Evolutionary conservation across 257 asterid species (phyloP).

Genomic region (Solanum ossicruentum): DNA sequence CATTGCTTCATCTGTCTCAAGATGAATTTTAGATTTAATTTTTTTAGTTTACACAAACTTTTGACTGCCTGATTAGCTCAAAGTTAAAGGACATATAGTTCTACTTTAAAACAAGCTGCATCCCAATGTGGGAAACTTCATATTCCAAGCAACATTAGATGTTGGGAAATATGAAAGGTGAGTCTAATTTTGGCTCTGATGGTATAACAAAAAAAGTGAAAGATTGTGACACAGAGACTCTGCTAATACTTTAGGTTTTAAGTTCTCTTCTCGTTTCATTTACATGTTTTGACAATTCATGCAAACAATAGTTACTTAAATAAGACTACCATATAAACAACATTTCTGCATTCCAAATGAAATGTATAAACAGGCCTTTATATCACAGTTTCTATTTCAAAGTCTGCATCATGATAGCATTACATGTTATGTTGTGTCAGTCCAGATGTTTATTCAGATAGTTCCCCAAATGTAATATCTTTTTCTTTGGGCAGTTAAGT

Average conservation of each 20-base stretch:
- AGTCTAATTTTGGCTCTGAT: neutral
- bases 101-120: neutral
- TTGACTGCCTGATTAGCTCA: neutral
- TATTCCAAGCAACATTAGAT: neutral
- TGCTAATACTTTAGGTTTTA: neutral
- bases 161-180: neutral
- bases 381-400: neutral
- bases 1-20: neutral
- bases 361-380: neutral
- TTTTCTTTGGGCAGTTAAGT: conserved; percentile 25
- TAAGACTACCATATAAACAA: neutral
- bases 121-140: neutral
- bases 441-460: neutral
- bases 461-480: neutral
- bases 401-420: neutral
- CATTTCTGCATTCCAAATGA: neutral
- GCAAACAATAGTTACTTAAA: neutral
- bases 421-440: neutral
- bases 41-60: neutral
- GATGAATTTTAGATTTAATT: neutral
- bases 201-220: neutral
- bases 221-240: neutral
- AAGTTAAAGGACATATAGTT: neutral
- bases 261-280: neutral
- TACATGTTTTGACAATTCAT: neutral